Conservation (phyloP, 2,329 filamentous ascomycete species). For the Aspergillus bombycis region DNA sequence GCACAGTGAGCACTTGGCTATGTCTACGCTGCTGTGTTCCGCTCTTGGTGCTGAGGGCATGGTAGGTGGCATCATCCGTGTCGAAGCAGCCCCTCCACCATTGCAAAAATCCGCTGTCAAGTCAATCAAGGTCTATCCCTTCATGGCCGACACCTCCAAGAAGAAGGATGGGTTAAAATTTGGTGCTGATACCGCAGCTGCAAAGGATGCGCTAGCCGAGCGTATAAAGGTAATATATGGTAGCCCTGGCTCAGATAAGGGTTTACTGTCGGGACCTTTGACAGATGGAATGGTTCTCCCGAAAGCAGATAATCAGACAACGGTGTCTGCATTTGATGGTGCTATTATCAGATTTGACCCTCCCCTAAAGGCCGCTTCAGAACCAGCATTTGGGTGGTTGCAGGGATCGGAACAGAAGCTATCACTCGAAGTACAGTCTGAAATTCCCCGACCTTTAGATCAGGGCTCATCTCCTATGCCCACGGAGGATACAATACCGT, state of each 20-base stretch:
- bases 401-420: conserved; percentile 75
- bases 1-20: conserved; percentile 74
- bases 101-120: conserved; percentile 68
- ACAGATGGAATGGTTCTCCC: conserved; percentile 85
- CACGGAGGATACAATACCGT: conserved; percentile 60
- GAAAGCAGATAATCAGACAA: conserved; percentile 58
- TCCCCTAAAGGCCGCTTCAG: conserved; percentile 44
- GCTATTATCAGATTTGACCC: conserved; percentile 80
- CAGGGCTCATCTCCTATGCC: conserved; percentile 41
- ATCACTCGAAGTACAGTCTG: conserved; percentile 73
- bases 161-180: conserved; percentile 74
- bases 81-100: conserved; percentile 78
- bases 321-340: conserved; percentile 72
- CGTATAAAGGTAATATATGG: conserved; percentile 74
- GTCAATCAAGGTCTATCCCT: conserved; percentile 79
- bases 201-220: conserved; percentile 74
- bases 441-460: conserved; percentile 68
- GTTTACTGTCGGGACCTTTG: conserved; percentile 78
- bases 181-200: conserved; percentile 81
- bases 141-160: conserved; percentile 61
- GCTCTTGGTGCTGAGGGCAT: conserved; percentile 72
- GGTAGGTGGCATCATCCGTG: conserved; percentile 82
- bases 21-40: conserved; percentile 77
- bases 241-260: conserved; percentile 56
- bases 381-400: conserved; percentile 63